Evolutionary conservation across 176 grass and related monocot species (phyloP).

Genomic region (Cocos nucifera): DNA sequence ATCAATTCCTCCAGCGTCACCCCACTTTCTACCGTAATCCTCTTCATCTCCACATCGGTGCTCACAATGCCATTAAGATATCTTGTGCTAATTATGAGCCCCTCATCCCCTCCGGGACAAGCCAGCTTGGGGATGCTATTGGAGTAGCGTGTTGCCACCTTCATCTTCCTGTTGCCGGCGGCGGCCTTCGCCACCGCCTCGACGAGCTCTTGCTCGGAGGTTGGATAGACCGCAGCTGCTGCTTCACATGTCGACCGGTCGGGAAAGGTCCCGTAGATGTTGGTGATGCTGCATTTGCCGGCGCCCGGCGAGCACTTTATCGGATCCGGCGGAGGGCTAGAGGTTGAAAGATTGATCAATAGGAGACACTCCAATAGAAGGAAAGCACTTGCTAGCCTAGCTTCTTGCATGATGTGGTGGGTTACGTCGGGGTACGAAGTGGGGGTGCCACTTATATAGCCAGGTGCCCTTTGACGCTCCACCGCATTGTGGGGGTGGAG

Average conservation of each 20-base stretch:
- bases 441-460: too few relatives aligned
- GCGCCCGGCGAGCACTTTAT: slow-evolving; percentile 33
- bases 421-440: too few relatives aligned
- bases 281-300: slow-evolving; percentile 41
- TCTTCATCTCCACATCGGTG: slow-evolving; percentile 6
- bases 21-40: slow-evolving; percentile 48
- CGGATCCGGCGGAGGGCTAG: slow-evolving; percentile 43
- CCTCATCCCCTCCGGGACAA: slow-evolving; percentile 36
- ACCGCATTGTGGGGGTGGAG: too few relatives aligned
- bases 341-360: neutral
- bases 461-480: too few relatives aligned
- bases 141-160: slow-evolving; percentile 44
- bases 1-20: slow-evolving; percentile 39
- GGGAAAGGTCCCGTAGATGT: slow-evolving; percentile 46
- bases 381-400: too few relatives aligned
- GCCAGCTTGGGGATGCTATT: slow-evolving; percentile 60
- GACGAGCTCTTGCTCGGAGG: slow-evolving; percentile 51
- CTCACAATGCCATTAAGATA: slow-evolving; percentile 30
- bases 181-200: slow-evolving; percentile 31
- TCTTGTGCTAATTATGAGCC: slow-evolving; percentile 46
- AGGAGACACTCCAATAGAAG: too few relatives aligned
- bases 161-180: slow-evolving; percentile 35
- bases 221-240: slow-evolving; percentile 24
- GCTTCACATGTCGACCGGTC: slow-evolving; percentile 50
- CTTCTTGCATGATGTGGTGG: too few relatives aligned